Evolutionary conservation across 495 filamentous ascomycete genomes (phyloP).

Genomic region (Annulohypoxylon stygium): DNA sequence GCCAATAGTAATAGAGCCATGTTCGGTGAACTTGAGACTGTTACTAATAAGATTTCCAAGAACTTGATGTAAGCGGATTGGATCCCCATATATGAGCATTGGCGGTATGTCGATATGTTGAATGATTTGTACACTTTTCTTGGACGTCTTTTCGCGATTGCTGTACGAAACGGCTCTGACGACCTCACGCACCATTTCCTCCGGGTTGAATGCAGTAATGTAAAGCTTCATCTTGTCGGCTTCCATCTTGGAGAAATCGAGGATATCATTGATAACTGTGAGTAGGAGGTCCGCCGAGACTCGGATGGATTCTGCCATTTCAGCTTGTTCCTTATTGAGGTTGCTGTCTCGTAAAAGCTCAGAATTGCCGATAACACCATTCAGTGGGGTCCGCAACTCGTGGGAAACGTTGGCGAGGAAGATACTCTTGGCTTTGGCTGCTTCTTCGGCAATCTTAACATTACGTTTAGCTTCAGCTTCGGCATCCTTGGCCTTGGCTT

Average conservation of each 20-base stretch:
- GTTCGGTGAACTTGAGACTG: slow-evolving; percentile 92
- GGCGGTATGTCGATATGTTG: slow-evolving; percentile 81
- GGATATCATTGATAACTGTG: slow-evolving; percentile 94
- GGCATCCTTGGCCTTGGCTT: slow-evolving; percentile 84
- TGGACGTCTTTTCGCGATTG: slow-evolving; percentile 77
- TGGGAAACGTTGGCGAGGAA: slow-evolving; percentile 95
- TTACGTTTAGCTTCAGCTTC: slow-evolving; percentile 88
- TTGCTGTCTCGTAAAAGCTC: slow-evolving; percentile 84
- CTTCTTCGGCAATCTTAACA: slow-evolving; percentile 90
- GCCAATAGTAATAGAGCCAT: slow-evolving; percentile 84
- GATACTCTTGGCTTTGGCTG: slow-evolving; percentile 89
- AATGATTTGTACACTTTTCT: slow-evolving; percentile 70
- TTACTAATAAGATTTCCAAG: slow-evolving; percentile 94
- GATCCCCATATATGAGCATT: slow-evolving; percentile 88
- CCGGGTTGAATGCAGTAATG: slow-evolving; percentile 84
- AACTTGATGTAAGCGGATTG: slow-evolving; percentile 90
- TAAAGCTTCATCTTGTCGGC: slow-evolving; percentile 96
- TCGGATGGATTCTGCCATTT: slow-evolving; percentile 91
- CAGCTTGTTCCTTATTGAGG: slow-evolving; percentile 83
- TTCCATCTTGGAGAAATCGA: slow-evolving; percentile 94
- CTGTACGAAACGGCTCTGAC: slow-evolving; percentile 88
- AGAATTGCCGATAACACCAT: slow-evolving; percentile 90
- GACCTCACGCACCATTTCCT: slow-evolving; percentile 88
- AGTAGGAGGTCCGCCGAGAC: slow-evolving; percentile 90
- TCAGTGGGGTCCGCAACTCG: slow-evolving; percentile 86